Percentiles rank a stretch among this genome's conserved stretches.
phyloP scores from a whole-genome alignment of 2,329 filamentous ascomycete genomes.

The Chlorencoelia australis region DNA sequence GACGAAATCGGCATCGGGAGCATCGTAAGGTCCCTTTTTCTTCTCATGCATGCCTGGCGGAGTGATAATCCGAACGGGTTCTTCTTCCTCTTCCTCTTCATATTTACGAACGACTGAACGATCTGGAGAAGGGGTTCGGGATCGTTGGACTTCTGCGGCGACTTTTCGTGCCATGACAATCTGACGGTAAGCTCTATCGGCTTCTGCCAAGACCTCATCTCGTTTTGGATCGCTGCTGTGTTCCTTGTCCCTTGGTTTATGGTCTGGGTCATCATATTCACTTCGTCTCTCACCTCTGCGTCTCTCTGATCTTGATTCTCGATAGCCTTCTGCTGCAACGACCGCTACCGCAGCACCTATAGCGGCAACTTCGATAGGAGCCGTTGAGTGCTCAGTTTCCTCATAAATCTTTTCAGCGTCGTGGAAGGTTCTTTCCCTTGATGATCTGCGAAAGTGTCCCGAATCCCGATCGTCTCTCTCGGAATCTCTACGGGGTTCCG shows the following conservation, averaged over 20 bases:
- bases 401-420: constrained; percentile 36
- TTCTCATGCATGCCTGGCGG: constrained; percentile 42
- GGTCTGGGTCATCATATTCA: constrained; percentile 16
- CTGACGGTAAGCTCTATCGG: constrained; percentile 48
- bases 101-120: constrained; percentile 47
- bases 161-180: constrained; percentile 43
- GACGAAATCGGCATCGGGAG: constrained; percentile 52
- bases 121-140: constrained; percentile 41
- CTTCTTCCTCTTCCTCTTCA: constrained; percentile 28
- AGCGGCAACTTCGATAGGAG: constrained; percentile 36
- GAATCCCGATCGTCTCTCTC: constrained; percentile 11
- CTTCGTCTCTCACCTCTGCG: constrained; percentile 27
- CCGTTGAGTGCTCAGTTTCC: constrained; percentile 38
- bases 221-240: constrained; percentile 10
- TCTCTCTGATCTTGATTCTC: constrained; percentile 23
- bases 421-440: constrained; percentile 23
- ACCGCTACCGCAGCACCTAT: constrained; percentile 38
- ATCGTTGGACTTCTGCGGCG: constrained; percentile 41
- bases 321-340: constrained; percentile 28
- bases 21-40: constrained; percentile 43
- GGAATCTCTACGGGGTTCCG: constrained; percentile 11
- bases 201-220: constrained; percentile 45
- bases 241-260: constrained; percentile 8
- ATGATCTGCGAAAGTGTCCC: constrained; percentile 8
- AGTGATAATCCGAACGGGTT: constrained; percentile 39